A percentile compares a stretch with the other conserved stretches of the same genome.
Conservation (phyloP, 2,329 filamentous ascomycete genomes). For the Aspergillus ochraceus region DNA sequence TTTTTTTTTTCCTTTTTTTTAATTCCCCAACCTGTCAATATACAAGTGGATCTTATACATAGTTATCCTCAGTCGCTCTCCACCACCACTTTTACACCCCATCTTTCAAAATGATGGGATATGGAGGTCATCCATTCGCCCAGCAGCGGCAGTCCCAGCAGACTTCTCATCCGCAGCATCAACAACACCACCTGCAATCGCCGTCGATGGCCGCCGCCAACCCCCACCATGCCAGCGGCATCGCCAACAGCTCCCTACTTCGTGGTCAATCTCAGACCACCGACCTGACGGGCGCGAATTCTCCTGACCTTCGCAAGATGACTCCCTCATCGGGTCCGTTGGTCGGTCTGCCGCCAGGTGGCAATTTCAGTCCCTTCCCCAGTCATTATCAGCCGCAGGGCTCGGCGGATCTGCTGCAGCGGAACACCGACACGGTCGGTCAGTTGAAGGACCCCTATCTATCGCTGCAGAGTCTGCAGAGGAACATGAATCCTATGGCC, state of each 20-base stretch:
- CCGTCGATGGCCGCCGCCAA: conserved; percentile 29
- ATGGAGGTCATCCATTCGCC: conserved; percentile 33
- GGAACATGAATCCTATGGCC: conserved; percentile 31
- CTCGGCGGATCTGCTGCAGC: conserved; percentile 30
- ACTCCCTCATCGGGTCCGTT: conserved; percentile 31
- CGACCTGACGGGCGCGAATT: conserved; percentile 22
- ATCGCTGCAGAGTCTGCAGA: conserved; percentile 30
- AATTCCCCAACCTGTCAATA: neutral
- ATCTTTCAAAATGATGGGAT: conserved; percentile 34
- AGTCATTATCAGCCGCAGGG: conserved; percentile 29
- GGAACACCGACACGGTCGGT: conserved; percentile 28
- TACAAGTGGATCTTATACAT: neutral
- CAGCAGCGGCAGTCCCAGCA: conserved; percentile 26
- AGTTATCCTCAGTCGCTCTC: neutral
- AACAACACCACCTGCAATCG: conserved; percentile 32
- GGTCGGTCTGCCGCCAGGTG: conserved; percentile 29
- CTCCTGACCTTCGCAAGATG: conserved; percentile 36
- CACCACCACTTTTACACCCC: neutral
- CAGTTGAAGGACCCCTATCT: conserved; percentile 26
- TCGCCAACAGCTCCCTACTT: conserved; percentile 26
- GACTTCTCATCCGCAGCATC: conserved; percentile 24
- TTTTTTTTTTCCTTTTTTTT: conserved; percentile 3
- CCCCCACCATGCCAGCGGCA: conserved; percentile 28
- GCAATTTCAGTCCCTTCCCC: conserved; percentile 28
- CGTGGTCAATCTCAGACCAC: conserved; percentile 29